Evolutionary conservation across 2,329 filamentous ascomycete species (phyloP).

Genomic region (Alternaria novae-zelandiae): DNA sequence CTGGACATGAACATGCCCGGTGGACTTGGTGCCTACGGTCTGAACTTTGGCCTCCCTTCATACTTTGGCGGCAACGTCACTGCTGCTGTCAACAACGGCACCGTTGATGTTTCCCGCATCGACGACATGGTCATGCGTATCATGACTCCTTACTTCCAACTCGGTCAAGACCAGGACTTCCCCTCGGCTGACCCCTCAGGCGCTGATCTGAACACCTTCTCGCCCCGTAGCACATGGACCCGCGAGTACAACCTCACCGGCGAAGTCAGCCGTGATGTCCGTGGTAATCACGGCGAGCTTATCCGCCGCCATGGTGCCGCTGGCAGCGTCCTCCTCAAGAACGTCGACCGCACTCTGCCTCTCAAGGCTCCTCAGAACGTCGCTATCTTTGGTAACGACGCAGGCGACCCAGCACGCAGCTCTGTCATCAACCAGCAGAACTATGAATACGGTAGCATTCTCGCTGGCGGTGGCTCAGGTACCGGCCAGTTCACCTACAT

Average conservation of each 20-base stretch:
- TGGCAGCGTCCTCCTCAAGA: constrained; percentile 57
- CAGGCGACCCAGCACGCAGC: constrained; percentile 55
- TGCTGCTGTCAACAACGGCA: constrained; percentile 49
- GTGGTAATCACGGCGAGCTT: constrained; percentile 50
- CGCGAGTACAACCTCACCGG: constrained; percentile 46
- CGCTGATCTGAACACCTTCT: constrained; percentile 48
- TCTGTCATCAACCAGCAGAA: constrained; percentile 44
- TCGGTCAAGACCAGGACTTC: constrained; percentile 52
- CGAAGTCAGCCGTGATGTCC: constrained; percentile 43
- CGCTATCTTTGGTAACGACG: constrained; percentile 59
- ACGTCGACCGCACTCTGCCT: constrained; percentile 57
- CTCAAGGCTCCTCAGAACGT: constrained; percentile 59
- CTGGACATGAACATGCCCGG: constrained; percentile 58
- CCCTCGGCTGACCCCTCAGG: constrained; percentile 46
- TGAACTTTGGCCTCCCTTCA: constrained; percentile 35
- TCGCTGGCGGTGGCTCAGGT: constrained; percentile 52
- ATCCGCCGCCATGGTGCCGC: constrained; percentile 52
- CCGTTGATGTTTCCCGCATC: constrained; percentile 48
- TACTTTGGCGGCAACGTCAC: constrained; percentile 56
- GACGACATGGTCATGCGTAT: constrained; percentile 57
- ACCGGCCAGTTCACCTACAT: constrained; percentile 51
- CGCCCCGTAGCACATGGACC: constrained; percentile 44
- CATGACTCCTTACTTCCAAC: constrained; percentile 55
- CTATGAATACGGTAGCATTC: constrained; percentile 52
- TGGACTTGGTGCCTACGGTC: constrained; percentile 40